Evolutionary conservation across 306 rosid genomes (phyloP), one percentile per base, ranked within the genome.

Genomic region (Acacia melanoxylon): DNA sequence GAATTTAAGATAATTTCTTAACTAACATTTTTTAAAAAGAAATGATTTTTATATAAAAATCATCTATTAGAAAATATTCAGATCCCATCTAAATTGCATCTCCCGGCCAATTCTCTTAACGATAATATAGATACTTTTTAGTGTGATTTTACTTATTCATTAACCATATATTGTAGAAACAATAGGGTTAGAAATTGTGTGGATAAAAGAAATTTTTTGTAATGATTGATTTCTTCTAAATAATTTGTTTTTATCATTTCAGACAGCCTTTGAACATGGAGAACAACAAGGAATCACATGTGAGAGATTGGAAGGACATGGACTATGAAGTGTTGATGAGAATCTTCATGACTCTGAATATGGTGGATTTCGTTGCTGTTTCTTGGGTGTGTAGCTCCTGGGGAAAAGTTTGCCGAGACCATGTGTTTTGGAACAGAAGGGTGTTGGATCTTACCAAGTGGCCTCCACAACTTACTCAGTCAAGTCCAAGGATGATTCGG

Each of bases 301-400:
- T 6, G 4, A 14, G 27, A 4, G 31, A 12, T 10, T 70, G 81
- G 58, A 69, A 20, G 4, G 63, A 86, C 0, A 5, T 83, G 40
- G 29, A 24, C 1, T 0, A 44, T 7, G 88, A 80, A 4, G 1
- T 75, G 17, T 68, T 86, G 7, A 11, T 86, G 0, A 73, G 4
- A 16, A 81, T 86, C 1, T 84, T 88, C 8, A 58, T 76, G 77
- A 16, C 13, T 1, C 68, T 88, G 1, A 67, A 78, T 66, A 58
- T 82, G 20, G 48, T 27, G 62, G 88, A 90, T 49, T 25, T 86
- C n/a, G 54, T 33, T 14, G 6, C 5, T 5, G 85, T 67, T 1
- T 81, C 84, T 0, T 8, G 9, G 10, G 86, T 83, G 14, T 82
- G 88, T n/a, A 84, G 61, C 12, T n/a, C 56, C 1, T 82, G 83